Evolutionary conservation across 257 asterid genomes (phyloP), one percentile per base, ranked within the genome.

Genomic region (Gentiana dahurica): DNA sequence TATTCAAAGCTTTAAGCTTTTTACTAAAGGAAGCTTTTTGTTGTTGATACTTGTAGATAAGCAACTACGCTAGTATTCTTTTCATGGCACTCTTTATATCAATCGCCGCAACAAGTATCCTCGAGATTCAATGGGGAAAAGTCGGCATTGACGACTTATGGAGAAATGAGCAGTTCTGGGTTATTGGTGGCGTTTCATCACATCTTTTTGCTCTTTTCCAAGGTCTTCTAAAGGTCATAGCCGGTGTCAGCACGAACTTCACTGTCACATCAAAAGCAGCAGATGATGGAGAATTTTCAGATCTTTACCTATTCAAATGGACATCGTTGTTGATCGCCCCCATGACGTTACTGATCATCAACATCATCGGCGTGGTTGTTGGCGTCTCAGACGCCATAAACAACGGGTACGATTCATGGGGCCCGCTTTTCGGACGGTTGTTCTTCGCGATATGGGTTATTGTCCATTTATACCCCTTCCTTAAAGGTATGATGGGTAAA

Each of bases 161-260:
- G 98, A 87, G 98, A 76, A 90, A 90, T 46, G 98, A 90, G 86
- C 98, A 90, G 78, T 90, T 90, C 73, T 87, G 98, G 98, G 98
- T 90, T 50, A 90, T 87, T 12, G 96, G 96, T 43, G 98, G 96
- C 2, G 95, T 73, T 47, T 90, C 98, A 0, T 60, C 98, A 1
- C 98, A 90, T 71, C 77, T 90, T 49, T 91, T 91, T 49, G 98
- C 98, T 53, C 84, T 91, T 54, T 54, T 91, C 54, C 98, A 91
- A 74, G 98, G 98, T 68, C 95, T 91, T 32, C 96, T 90, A 52
- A 90, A 90, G 67, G 98, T 90, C 44, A 59, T 87, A 51, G 95
- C 82, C 39, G 97, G 98, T 45, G 96, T 90, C 34, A 79, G 67
- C 87, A 90, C 97, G 4, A 81, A 85, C 80, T 90, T 90, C 75